Evolutionary conservation across 2,329 filamentous ascomycete species (phyloP).

Genomic region (Monosporascus sp.): DNA sequence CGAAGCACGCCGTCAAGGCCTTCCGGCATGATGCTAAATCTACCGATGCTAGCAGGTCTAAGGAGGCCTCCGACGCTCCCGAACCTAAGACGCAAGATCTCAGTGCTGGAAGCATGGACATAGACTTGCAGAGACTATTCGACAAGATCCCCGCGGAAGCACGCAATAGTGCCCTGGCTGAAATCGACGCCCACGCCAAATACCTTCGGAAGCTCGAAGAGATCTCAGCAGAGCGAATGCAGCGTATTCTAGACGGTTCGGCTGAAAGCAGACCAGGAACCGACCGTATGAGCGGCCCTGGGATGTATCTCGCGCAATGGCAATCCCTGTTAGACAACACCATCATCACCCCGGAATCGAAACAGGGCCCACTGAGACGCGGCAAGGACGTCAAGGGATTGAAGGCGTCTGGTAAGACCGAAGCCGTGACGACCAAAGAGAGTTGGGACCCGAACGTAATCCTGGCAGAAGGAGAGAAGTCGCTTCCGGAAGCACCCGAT

Average conservation of each 20-base stretch:
- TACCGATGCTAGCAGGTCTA: background rate
- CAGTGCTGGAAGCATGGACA: slow-evolving; percentile 29
- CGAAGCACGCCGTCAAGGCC: slow-evolving; percentile 48
- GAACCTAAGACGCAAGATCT: slow-evolving; percentile 20
- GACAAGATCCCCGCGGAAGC: slow-evolving; percentile 39
- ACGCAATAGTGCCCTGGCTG: slow-evolving; percentile 38
- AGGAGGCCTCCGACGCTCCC: background rate
- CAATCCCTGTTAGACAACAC: slow-evolving; percentile 66
- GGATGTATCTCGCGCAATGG: slow-evolving; percentile 68
- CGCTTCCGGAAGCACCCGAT: slow-evolving; percentile 31
- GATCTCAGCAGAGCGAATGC: slow-evolving; percentile 50
- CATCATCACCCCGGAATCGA: slow-evolving; percentile 55
- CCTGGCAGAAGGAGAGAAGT: slow-evolving; percentile 24
- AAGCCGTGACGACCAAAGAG: slow-evolving; percentile 23
- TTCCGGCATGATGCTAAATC: slow-evolving; percentile 37
- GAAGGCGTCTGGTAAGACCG: slow-evolving; percentile 38
- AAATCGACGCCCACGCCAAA: slow-evolving; percentile 53
- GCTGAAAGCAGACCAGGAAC: slow-evolving; percentile 4
- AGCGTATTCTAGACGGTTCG: slow-evolving; percentile 45
- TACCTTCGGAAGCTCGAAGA: slow-evolving; percentile 54
- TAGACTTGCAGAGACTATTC: slow-evolving; percentile 37
- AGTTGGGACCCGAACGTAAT: slow-evolving; percentile 18
- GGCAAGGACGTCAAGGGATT: slow-evolving; percentile 46
- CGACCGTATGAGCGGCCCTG: slow-evolving; percentile 52
- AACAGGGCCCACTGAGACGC: slow-evolving; percentile 45